Percentiles rank a stretch among this genome's conserved stretches.
These are phyloP conservation scores for Jimgerdemannia lactiflua DNA, from an alignment of 192 early-diverging fungal species.

Conservation along the genomic window DNA sequence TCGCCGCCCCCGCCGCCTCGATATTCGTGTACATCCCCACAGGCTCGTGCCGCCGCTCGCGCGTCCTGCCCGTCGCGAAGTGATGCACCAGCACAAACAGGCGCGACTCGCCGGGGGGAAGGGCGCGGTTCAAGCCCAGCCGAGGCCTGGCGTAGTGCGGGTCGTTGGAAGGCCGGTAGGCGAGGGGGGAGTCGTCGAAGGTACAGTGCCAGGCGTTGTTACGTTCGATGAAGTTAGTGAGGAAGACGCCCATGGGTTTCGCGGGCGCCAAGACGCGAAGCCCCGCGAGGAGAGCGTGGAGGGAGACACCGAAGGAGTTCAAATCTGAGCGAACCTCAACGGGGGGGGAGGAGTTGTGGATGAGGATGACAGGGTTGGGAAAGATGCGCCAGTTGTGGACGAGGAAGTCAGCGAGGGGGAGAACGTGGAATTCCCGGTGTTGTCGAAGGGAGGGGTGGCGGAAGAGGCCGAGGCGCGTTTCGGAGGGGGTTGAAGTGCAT, in stretches of 20 bases:
- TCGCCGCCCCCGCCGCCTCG: not conserved
- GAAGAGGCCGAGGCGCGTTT: not conserved
- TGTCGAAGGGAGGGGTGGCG: not conserved
- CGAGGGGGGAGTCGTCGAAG: not conserved
- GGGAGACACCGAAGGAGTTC: not conserved
- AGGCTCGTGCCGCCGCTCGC: not conserved
- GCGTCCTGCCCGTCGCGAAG: not conserved
- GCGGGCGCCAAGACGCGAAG: not conserved
- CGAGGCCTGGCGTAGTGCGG: not conserved
- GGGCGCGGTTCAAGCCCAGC: not conserved
- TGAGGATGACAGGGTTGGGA: not conserved
- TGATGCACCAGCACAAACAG: not conserved
- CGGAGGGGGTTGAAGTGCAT: not conserved
- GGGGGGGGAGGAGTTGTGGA: not conserved
- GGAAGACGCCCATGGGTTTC: not conserved
- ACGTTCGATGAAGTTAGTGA: not conserved
- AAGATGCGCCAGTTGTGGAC: not conserved
- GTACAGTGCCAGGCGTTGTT: not conserved
- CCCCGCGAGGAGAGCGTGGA: not conserved
- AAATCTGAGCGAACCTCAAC: not conserved
- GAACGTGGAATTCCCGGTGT: not conserved
- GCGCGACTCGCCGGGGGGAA: not conserved
- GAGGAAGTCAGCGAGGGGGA: not conserved
- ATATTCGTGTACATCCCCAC: not conserved
- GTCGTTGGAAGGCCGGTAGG: not conserved